phyloP scores from a whole-genome alignment of 2,329 filamentous ascomycete genomes.

The Alternaria ethzedia region DNA sequence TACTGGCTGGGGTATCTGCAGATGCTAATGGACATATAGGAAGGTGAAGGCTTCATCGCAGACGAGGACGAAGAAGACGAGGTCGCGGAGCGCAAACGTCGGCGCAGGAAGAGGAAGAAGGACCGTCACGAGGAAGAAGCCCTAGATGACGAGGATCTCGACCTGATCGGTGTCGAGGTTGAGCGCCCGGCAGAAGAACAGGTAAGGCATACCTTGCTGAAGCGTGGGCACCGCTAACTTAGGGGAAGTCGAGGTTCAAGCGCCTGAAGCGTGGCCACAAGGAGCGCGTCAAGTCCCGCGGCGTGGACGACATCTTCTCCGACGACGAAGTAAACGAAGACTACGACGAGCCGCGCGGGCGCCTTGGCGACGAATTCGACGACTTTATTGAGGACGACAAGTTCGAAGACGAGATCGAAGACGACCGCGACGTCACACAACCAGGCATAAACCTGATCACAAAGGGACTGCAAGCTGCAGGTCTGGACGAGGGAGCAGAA shows the following conservation, averaged over 20 bases:
- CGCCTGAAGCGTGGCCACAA: slow-evolving; percentile 91
- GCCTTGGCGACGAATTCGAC: slow-evolving; percentile 48
- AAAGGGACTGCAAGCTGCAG: slow-evolving; percentile 77
- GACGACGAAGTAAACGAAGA: slow-evolving; percentile 82
- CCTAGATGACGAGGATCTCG: slow-evolving; percentile 94
- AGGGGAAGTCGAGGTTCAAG: slow-evolving; percentile 83
- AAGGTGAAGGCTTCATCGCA: slow-evolving; percentile 94
- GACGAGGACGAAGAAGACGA: slow-evolving; percentile 84
- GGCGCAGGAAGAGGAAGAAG: slow-evolving; percentile 78
- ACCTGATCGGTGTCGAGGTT: slow-evolving; percentile 85
- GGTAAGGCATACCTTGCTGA: slow-evolving; percentile 56
- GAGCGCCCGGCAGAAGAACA: slow-evolving; percentile 71
- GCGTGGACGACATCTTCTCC: slow-evolving; percentile 91
- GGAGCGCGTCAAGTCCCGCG: slow-evolving; percentile 69
- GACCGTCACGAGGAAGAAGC: slow-evolving; percentile 78
- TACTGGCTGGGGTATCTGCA: background rate
- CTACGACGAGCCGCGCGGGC: slow-evolving; percentile 49
- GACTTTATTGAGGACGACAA: slow-evolving; percentile 98
- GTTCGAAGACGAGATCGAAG: slow-evolving; percentile 81
- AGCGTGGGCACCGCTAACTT: slow-evolving; percentile 19
- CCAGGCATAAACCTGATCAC: slow-evolving; percentile 73
- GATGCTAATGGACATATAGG: slow-evolving; percentile 57
- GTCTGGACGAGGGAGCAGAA: slow-evolving; percentile 87
- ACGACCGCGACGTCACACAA: slow-evolving; percentile 80
- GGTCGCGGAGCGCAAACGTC: slow-evolving; percentile 60